These are phyloP conservation scores for Coniochaeta sp. DNA, from an alignment of 2,329 filamentous ascomycete species.

Conservation along the genomic window DNA sequence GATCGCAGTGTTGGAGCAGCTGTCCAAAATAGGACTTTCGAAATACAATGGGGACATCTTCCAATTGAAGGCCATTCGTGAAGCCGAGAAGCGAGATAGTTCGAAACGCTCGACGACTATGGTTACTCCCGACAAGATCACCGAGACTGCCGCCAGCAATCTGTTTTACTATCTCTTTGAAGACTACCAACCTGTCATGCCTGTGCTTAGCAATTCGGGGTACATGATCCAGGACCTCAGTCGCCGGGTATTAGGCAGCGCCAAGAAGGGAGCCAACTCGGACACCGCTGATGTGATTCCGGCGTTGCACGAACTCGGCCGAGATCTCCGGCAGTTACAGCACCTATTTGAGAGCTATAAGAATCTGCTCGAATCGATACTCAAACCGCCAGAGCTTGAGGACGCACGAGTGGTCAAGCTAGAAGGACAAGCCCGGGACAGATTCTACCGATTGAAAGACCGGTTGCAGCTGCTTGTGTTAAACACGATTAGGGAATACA, in stretches of 20 bases:
- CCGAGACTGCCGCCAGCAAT: constrained; percentile 46
- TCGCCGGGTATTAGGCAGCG: background rate
- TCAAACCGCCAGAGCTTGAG: constrained; percentile 17
- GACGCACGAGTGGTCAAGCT: constrained; percentile 25
- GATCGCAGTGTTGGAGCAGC: constrained; percentile 27
- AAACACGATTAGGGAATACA: constrained; percentile 52
- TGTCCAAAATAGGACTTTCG: constrained; percentile 29
- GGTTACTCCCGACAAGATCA: constrained; percentile 17
- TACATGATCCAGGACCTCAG: constrained; percentile 37
- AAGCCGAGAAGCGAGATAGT: constrained; percentile 14
- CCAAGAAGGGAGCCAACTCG: constrained; percentile 5
- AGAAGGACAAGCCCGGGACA: constrained; percentile 45
- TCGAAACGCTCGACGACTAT: background rate
- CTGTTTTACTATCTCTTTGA: constrained; percentile 63
- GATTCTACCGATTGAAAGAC: constrained; percentile 53
- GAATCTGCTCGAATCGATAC: constrained; percentile 52
- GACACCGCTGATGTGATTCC: constrained; percentile 47
- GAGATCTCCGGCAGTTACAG: constrained; percentile 51
- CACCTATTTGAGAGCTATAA: constrained; percentile 55
- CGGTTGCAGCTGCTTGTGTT: constrained; percentile 53
- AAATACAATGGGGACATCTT: constrained; percentile 29
- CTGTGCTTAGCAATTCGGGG: constrained; percentile 40
- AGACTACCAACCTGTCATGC: constrained; percentile 54
- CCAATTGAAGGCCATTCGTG: constrained; percentile 31
- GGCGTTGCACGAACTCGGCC: constrained; percentile 50